A percentile compares a stretch with the other conserved stretches of the same genome.
Conservation (phyloP, 1,139 yeast genomes). For the Pichia cactophila region DNA sequence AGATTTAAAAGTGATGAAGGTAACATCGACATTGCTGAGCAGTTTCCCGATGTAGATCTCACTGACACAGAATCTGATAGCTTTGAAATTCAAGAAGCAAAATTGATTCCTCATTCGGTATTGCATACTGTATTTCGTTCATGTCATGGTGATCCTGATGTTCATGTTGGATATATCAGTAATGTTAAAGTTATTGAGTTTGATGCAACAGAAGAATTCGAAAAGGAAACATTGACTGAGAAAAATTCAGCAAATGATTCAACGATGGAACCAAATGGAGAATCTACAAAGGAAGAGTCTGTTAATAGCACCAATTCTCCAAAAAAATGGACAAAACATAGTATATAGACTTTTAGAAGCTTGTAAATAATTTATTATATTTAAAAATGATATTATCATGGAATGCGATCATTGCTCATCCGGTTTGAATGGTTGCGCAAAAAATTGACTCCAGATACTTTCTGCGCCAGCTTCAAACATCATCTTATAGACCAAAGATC, state of each 20-base stretch:
- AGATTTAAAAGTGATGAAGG: background rate
- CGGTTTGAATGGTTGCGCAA: slow-evolving; percentile 31
- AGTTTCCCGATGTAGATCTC: background rate
- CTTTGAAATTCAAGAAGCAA: slow-evolving; percentile 10
- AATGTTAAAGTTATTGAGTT: slow-evolving; percentile 7
- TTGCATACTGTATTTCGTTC: slow-evolving; percentile 13
- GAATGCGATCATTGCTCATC: slow-evolving; percentile 8
- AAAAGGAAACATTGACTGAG: background rate
- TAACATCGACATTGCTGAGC: background rate
- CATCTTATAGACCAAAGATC: slow-evolving; percentile 50
- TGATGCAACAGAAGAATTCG: slow-evolving; percentile 2
- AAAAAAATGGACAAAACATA: slow-evolving; percentile 11
- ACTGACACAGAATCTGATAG: slow-evolving; percentile 3
- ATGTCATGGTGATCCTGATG: slow-evolving; percentile 15
- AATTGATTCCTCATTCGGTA: slow-evolving; percentile 13
- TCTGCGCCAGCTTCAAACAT: slow-evolving; percentile 62
- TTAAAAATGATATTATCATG: too few species aligned
- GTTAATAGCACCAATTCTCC: background rate
- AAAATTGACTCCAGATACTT: slow-evolving; percentile 72
- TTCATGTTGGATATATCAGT: slow-evolving; percentile 14
- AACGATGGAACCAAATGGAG: too few species aligned
- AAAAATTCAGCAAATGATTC: background rate
- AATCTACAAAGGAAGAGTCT: background rate
- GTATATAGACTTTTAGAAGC: background rate
- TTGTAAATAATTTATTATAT: background rate